Conservation (phyloP, 768 basidiomycete genomes). For the Russula lepida region DNA sequence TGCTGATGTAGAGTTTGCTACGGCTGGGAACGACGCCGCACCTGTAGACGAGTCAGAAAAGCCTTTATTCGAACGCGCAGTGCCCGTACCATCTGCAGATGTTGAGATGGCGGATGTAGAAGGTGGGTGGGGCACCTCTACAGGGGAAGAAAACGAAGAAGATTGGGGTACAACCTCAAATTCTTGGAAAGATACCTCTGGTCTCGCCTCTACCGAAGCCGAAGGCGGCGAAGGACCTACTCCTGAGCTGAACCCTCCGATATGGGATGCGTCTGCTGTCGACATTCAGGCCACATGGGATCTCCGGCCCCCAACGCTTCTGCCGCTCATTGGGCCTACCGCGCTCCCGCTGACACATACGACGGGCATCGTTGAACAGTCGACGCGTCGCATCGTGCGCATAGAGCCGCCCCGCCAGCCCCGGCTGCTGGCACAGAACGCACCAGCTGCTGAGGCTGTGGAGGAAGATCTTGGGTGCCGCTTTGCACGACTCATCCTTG, state of each 20-base stretch:
- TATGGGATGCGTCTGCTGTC: slow-evolving; percentile 3
- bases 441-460: slow-evolving; percentile 26
- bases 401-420: slow-evolving; percentile 33
- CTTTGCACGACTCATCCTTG: slow-evolving; percentile 44
- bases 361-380: slow-evolving; percentile 57
- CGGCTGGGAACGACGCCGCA: neutral
- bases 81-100: too few species aligned
- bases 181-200: neutral
- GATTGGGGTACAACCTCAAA: slow-evolving; percentile 14
- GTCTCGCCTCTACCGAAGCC: neutral
- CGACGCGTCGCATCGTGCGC: slow-evolving; percentile 48
- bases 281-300: slow-evolving; percentile 14
- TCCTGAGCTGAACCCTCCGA: neutral
- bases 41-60: too few species aligned
- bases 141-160: neutral
- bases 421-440: slow-evolving; percentile 18
- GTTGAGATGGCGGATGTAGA: too few species aligned
- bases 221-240: neutral
- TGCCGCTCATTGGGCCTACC: slow-evolving; percentile 46
- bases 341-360: slow-evolving; percentile 53
- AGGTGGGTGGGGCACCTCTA: slow-evolving; percentile 2
- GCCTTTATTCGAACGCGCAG: too few species aligned
- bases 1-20: neutral
- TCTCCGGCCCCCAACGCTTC: slow-evolving; percentile 23
- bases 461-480: slow-evolving; percentile 40